These are phyloP conservation scores for Kwoniella pini DNA, from an alignment of 768 basidiomycete species.

Conservation along the genomic window DNA sequence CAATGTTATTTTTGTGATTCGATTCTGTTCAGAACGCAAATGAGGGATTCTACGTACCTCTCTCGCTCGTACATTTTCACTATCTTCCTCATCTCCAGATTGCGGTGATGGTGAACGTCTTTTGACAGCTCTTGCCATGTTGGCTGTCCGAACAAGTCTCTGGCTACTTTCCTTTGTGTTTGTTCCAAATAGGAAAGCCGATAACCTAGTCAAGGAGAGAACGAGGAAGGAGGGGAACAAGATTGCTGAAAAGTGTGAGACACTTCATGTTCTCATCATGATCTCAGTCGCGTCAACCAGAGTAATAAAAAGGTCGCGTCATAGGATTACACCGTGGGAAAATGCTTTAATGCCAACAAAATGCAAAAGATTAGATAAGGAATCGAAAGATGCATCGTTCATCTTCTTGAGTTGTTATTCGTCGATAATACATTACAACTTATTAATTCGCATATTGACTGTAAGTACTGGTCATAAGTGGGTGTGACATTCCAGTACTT, in stretches of 20 bases:
- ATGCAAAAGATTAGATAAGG: too few relatives aligned
- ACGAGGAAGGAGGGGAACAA: neutral
- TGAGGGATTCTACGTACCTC: too few relatives aligned
- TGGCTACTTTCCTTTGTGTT: too few relatives aligned
- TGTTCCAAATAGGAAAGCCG: too few relatives aligned
- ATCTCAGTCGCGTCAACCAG: conserved; percentile 14
- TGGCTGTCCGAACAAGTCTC: neutral
- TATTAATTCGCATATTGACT: conserved; percentile 30
- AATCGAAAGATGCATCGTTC: too few relatives aligned
- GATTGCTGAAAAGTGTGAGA: neutral
- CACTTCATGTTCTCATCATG: neutral
- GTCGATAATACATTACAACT: too few relatives aligned
- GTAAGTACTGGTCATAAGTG: conserved; percentile 39
- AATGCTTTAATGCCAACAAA: neutral
- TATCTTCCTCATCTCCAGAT: conserved; percentile 15
- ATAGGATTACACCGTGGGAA: conserved; percentile 9
- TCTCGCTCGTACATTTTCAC: neutral
- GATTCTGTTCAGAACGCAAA: too few relatives aligned
- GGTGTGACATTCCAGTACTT: conserved; percentile 42
- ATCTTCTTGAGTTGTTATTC: too few relatives aligned
- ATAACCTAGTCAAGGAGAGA: neutral
- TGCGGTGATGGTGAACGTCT: conserved; percentile 11
- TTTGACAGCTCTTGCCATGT: conserved; percentile 11
- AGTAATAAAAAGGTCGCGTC: conserved; percentile 10
- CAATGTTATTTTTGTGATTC: too few relatives aligned